A percentile compares a stretch with the other conserved stretches of the same genome.
Evolutionary conservation across 139 green algal species (phyloP).

Genomic region (Coelastrella sp.): DNA sequence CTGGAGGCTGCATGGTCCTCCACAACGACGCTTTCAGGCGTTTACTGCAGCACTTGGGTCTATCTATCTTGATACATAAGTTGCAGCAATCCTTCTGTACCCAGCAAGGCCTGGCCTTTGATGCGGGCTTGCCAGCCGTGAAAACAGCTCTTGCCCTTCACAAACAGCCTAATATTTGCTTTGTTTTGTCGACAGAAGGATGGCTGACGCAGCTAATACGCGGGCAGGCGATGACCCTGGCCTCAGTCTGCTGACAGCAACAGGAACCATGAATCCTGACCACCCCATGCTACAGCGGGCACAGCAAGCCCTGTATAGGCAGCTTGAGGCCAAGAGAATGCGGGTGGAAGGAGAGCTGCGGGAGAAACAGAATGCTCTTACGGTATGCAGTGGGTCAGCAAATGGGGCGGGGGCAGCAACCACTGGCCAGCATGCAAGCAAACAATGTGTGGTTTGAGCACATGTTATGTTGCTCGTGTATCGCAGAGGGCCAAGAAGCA

Average conservation of each 20-base stretch:
- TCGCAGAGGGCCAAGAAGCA: constrained; percentile 65
- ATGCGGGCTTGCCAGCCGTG: no score
- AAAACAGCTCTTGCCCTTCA: no score
- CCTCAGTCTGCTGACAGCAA: constrained; percentile 11
- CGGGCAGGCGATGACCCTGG: not conserved
- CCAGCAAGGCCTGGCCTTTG: no score
- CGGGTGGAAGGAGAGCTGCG: constrained; percentile 81
- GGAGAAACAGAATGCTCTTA: constrained; percentile 78
- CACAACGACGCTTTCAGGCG: no score
- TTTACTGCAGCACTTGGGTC: no score
- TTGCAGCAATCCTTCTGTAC: no score
- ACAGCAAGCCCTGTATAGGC: constrained; percentile 82
- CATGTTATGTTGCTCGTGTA: not conserved
- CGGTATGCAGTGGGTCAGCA: constrained; percentile 57
- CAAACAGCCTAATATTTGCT: no score
- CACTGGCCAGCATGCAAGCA: no score
- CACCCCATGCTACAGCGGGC: constrained; percentile 88
- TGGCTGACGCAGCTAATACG: not conserved
- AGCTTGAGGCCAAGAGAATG: constrained; percentile 76
- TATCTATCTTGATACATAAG: no score
- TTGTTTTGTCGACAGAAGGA: not conserved
- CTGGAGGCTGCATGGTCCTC: no score
- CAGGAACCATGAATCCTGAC: constrained; percentile 70
- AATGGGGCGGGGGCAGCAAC: not conserved
- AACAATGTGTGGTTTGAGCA: not conserved